These are phyloP conservation scores for Sclerotinia minor DNA, from an alignment of 2,329 filamentous ascomycete species.

Conservation along the genomic window DNA sequence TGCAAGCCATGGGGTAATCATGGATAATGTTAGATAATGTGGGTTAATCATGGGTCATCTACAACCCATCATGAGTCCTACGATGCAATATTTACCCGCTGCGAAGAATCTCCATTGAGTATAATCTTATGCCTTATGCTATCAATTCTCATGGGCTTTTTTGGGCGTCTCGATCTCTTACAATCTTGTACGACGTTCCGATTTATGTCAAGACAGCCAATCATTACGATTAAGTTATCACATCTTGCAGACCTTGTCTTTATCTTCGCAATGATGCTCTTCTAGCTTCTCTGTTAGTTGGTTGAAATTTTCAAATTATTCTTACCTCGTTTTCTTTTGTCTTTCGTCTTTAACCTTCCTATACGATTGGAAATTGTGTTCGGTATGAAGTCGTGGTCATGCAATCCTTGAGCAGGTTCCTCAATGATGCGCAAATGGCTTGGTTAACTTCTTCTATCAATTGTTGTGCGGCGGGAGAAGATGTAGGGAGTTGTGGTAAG, in stretches of 20 bases:
- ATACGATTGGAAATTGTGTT: constrained; percentile 24
- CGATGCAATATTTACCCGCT: constrained; percentile 24
- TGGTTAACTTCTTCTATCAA: constrained; percentile 37
- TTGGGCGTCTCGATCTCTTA: constrained; percentile 21
- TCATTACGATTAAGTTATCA: constrained; percentile 16
- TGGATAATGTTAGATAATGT: constrained; percentile 10
- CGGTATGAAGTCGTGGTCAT: constrained; percentile 39
- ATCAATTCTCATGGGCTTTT: constrained; percentile 17
- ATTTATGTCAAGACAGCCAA: constrained; percentile 20
- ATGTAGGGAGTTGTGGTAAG: constrained; percentile 37
- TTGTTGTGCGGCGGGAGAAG: constrained; percentile 36
- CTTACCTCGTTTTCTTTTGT: constrained; percentile 11
- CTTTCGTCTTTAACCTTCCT: neutral
- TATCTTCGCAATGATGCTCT: constrained; percentile 7
- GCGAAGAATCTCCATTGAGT: constrained; percentile 10
- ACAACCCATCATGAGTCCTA: constrained; percentile 16
- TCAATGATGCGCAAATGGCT: constrained; percentile 39
- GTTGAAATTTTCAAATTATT: neutral
- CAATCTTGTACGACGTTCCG: constrained; percentile 7
- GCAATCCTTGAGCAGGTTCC: constrained; percentile 40
- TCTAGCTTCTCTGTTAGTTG: constrained; percentile 8
- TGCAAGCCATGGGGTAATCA: neutral
- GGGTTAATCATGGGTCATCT: constrained; percentile 15
- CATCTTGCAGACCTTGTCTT: constrained; percentile 10
- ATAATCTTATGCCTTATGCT: neutral